These are phyloP conservation scores for Rhizophora mangle DNA, from an alignment of 345 rosid species.

Conservation along the genomic window DNA sequence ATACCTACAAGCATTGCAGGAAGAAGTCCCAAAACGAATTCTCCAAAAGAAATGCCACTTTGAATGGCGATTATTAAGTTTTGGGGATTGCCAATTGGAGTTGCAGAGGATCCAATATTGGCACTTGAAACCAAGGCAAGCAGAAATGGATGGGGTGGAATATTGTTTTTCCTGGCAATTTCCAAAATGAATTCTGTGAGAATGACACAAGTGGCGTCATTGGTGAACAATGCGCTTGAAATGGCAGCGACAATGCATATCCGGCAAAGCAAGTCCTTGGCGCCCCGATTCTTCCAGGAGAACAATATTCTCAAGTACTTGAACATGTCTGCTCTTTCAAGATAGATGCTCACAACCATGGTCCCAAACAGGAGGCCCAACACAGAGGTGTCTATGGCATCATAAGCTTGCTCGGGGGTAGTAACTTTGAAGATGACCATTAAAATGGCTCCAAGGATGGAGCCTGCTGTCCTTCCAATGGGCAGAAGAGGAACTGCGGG, in stretches of 20 bases:
- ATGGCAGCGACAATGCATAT: slow-evolving; percentile 67
- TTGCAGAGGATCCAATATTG: slow-evolving; percentile 76
- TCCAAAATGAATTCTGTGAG: slow-evolving; percentile 76
- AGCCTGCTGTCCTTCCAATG: slow-evolving; percentile 86
- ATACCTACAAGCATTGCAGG: slow-evolving; percentile 72
- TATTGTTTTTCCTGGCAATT: slow-evolving; percentile 71
- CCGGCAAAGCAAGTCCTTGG: slow-evolving; percentile 65
- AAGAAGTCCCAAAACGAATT: slow-evolving; percentile 57
- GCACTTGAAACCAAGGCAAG: slow-evolving; percentile 85
- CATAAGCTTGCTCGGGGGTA: slow-evolving; percentile 69
- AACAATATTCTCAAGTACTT: slow-evolving; percentile 65
- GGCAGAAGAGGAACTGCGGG: slow-evolving; percentile 74
- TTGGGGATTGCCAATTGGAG: slow-evolving; percentile 91
- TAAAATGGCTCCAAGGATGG: slow-evolving; percentile 74
- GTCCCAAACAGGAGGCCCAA: slow-evolving; percentile 89
- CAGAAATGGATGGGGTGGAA: slow-evolving; percentile 73
- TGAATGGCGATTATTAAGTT: slow-evolving; percentile 75
- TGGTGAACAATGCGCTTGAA: slow-evolving; percentile 82
- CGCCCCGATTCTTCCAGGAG: slow-evolving; percentile 65
- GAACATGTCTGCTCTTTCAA: slow-evolving; percentile 79
- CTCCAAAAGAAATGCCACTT: slow-evolving; percentile 58
- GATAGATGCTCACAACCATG: slow-evolving; percentile 80
- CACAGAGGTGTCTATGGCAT: slow-evolving; percentile 73
- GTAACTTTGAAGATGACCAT: slow-evolving; percentile 76
- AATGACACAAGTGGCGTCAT: slow-evolving; percentile 75